phyloP scores from a whole-genome alignment of 164 flowering plant genomes.

The Macadamia tetraphylla region DNA sequence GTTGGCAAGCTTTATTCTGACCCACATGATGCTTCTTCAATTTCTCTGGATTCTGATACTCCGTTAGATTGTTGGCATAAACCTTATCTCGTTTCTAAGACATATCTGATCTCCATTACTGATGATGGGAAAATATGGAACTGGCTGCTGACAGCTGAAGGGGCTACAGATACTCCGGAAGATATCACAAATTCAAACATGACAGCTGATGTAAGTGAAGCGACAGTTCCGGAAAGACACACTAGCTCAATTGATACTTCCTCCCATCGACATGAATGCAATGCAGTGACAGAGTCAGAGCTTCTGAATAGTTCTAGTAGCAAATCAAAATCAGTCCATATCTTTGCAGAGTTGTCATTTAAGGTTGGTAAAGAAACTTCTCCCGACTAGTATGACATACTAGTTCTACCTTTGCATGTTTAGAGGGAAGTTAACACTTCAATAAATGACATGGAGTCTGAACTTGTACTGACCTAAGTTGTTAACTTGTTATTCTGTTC shows the following conservation, averaged over 20 bases:
- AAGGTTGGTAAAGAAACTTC: conserved; percentile 48
- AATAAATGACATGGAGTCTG: background rate
- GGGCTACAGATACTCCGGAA: conserved; percentile 35
- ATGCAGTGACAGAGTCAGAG: conserved; percentile 27
- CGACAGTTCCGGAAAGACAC: conserved; percentile 18
- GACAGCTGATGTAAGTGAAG: conserved; percentile 25
- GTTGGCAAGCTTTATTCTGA: conserved; percentile 56
- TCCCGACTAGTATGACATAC: background rate
- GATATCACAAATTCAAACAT: conserved; percentile 15
- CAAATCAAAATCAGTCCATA: conserved; percentile 21
- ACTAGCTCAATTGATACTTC: conserved; percentile 12
- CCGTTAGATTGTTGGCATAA: conserved; percentile 54
- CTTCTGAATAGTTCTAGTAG: conserved; percentile 14
- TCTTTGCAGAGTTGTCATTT: conserved; percentile 34
- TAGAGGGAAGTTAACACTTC: background rate
- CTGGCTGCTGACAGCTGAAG: conserved; percentile 86
- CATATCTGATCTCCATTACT: conserved; percentile 72
- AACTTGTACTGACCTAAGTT: too few relatives aligned
- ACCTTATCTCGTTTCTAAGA: conserved; percentile 46
- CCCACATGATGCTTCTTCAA: conserved; percentile 26
- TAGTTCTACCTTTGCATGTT: background rate
- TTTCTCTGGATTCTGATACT: conserved; percentile 37
- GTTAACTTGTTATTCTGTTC: too few relatives aligned
- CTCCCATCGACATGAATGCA: conserved; percentile 18
- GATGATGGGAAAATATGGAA: conserved; percentile 99